Base-by-base conservation (phyloP, 1,284 basidiomycete species). In the Microbotryomycetes sp. region DNA sequence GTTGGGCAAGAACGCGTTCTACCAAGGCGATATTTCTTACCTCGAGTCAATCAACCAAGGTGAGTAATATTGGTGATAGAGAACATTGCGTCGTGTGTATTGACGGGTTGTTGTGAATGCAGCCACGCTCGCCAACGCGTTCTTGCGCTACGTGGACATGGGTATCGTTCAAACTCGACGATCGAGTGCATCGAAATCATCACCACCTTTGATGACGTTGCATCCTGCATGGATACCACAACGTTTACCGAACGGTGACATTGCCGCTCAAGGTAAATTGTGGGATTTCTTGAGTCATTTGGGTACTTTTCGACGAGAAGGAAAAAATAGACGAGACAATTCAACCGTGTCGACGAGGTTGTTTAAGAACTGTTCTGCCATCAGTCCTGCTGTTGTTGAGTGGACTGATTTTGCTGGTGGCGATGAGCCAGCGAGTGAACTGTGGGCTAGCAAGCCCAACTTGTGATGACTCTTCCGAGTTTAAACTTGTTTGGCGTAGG, bases 1-100 rank as follows among this genome's bases (percentile, higher is more conserved):
- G 9, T 72, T 77, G 19, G 76, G 76, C 25, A 75, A 76, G 65
- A 77, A 74, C 4, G 62, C 75, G 4, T 75, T 74, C 60, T 69
- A 70, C 25, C 74, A 76, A 45, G 65, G 65, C 28, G 75, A 76
- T 56, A 66, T 77, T 3, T 69, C 66, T 31, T 77, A 77, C 51
- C 71, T 77, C 49, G 76, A 69, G 30, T 65, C 68, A 2, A 56
- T 67, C 36, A 69, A 69, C 32, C 68, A 69, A 73, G 68, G 71
- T 67, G 49, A 49, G 69, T 32, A 23, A n/a, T n/a, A n/a, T n/a
- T n/a, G n/a, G n/a, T n/a, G n/a, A n/a, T n/a, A n/a, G n/a, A n/a
- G n/a, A n/a, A n/a, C n/a, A n/a, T n/a, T n/a, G n/a, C n/a, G n/a
- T n/a, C n/a, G n/a, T n/a, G n/a, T n/a, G n/a, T n/a, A n/a, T n/a